Conservation (phyloP, 2,329 filamentous ascomycete genomes). For the Coniochaeta sp. region DNA sequence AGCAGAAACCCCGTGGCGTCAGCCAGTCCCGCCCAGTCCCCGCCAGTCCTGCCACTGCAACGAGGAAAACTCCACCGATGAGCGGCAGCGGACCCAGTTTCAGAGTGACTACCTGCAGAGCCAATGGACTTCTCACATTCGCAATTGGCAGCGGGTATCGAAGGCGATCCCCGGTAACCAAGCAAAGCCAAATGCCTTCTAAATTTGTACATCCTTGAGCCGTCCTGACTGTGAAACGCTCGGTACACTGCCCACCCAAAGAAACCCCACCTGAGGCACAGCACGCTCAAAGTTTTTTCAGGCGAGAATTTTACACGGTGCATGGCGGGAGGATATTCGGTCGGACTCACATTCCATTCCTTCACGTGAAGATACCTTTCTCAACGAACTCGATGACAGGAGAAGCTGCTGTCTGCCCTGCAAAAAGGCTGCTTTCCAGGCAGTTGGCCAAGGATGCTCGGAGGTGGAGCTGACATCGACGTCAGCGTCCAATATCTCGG, state of each 20-base stretch:
- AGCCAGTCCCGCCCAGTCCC: too few relatives aligned
- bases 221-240: neutral
- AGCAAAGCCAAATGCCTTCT: neutral
- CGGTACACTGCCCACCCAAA: neutral
- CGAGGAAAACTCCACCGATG: neutral
- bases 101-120: neutral
- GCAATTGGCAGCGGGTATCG: neutral
- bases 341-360: neutral
- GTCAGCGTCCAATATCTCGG: neutral
- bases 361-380: neutral
- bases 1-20: too few relatives aligned
- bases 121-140: neutral
- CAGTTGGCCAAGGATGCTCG: too few relatives aligned
- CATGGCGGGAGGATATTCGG: neutral
- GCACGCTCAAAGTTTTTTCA: neutral
- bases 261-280: neutral
- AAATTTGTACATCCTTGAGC: neutral
- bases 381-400: neutral
- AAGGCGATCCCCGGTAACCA: neutral
- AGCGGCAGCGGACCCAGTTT: neutral
- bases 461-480: neutral
- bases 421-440: too few relatives aligned
- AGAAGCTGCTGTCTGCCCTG: neutral
- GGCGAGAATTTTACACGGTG: neutral
- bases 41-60: neutral